Base-by-base conservation (phyloP, 352 stramenopile species). In the Pythium folliculosum region DNA sequence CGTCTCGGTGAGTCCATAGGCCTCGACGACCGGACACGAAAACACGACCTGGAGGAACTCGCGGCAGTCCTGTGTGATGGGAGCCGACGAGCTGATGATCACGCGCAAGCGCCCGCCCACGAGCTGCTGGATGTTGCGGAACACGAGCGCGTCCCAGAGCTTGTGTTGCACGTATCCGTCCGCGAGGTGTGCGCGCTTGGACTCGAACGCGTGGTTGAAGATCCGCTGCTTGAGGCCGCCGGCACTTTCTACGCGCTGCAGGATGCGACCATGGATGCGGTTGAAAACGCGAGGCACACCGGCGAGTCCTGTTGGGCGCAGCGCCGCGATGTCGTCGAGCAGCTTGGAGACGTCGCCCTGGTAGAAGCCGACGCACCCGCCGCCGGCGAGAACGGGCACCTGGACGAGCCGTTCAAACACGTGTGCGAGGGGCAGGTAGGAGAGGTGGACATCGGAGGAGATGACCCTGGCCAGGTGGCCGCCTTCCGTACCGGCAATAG, bases 131-230 rank as follows among this genome's bases (percentile, higher is more conserved):
- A 98, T 83, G 71, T 98, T 98, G 69, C 88, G 88, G 64, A 99
- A 99, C 49, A 99, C 82, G 30, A 99, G 71, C 49, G 80, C 75
- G 81, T 99, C 96, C 85, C 96, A 99, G 38, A 99, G 74, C 45
- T 65, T 60, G 69, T 94, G 77, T 12, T 65, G 75, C n/a, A 80
- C 72, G 59, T 70, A 60, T 23, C 71, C 77, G 13, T 69, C 32
- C 8, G 64, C 30, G 30, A 80, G 65, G 40, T 64, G 35, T n/a
- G 49, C 54, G 22, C 82, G 70, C 71, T 92, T 92, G 51, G 78
- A 56, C 2, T 71, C 63, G 60, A 77, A 72, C 7, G 70, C 77
- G 16, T 59, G 59, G 60, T 82, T 75, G 59, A 82, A 82, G 35
- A 77, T 58, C 6, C 68, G 16, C 44, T 79, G 73, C 61, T 78